A percentile compares a stretch with the other conserved stretches of the same genome.
phyloP scores from a whole-genome alignment of 495 filamentous ascomycete genomes.

The Penicillium malachiteum region DNA sequence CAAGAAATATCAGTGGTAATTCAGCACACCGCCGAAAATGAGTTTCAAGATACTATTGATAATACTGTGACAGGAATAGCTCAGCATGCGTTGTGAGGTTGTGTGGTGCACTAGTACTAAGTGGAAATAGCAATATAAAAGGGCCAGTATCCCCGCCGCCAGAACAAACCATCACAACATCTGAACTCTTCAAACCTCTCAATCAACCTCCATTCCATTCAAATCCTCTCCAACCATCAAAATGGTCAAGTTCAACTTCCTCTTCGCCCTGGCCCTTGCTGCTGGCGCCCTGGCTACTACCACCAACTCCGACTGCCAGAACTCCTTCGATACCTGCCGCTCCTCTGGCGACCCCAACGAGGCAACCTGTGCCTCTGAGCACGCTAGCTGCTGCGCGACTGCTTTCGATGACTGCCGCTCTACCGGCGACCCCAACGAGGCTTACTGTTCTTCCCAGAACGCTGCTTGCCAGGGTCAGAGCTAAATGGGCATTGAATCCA shows the following conservation, averaged over 20 bases:
- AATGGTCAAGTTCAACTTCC: slow-evolving; percentile 12
- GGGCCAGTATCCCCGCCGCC: not conserved
- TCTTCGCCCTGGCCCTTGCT: slow-evolving; percentile 8
- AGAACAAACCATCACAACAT: not conserved
- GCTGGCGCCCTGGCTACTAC: slow-evolving; percentile 4
- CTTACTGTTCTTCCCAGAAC: slow-evolving; percentile 7
- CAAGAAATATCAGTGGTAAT: not conserved
- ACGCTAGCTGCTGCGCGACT: slow-evolving; percentile 6
- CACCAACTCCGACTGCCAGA: slow-evolving; percentile 13
- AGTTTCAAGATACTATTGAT: no score
- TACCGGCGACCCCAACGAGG: slow-evolving; percentile 9
- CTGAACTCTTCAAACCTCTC: no score
- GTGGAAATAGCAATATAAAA: not conserved
- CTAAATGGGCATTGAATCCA: not conserved
- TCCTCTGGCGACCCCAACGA: slow-evolving; percentile 5
- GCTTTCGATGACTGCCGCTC: slow-evolving; percentile 10
- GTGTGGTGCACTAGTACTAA: no score
- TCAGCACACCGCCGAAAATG: no score
- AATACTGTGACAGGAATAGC: no score
- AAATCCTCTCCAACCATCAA: not conserved
- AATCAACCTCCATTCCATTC: not conserved
- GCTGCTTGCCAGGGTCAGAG: slow-evolving; percentile 12
- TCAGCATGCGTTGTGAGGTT: no score
- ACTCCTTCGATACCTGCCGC: slow-evolving; percentile 10
- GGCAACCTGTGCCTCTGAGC: slow-evolving; percentile 5